Conservation (phyloP, 2,329 filamentous ascomycete species). For the Monilinia vaccinii-corymbosi region DNA sequence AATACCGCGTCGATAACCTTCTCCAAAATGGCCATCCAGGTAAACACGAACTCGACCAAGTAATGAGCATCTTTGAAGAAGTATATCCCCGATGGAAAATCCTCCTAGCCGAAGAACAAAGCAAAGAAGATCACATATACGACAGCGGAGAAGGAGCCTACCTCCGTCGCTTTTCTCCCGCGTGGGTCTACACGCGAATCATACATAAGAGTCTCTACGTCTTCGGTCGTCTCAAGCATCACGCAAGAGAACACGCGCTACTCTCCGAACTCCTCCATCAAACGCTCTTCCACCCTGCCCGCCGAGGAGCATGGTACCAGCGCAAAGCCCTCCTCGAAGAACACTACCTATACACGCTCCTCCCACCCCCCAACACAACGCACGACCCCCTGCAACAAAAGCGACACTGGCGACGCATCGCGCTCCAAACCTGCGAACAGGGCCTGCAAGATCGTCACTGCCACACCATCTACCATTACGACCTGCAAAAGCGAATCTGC, state of each 20-base stretch:
- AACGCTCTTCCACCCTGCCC: conserved; percentile 72
- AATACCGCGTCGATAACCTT: conserved; percentile 72
- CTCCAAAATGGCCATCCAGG: conserved; percentile 68
- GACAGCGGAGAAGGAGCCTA: conserved; percentile 82
- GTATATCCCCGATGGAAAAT: conserved; percentile 74
- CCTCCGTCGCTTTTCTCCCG: conserved; percentile 78
- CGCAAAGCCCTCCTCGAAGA: conserved; percentile 91
- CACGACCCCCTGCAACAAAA: conserved; percentile 51
- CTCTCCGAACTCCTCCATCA: conserved; percentile 70
- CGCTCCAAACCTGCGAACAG: conserved; percentile 71
- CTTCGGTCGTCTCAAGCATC: conserved; percentile 72
- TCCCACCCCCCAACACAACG: conserved; percentile 17
- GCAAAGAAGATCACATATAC: conserved; percentile 68
- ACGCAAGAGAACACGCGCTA: conserved; percentile 66
- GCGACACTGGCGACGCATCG: conserved; percentile 72
- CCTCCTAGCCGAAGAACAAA: conserved; percentile 63
- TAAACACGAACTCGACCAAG: conserved; percentile 53
- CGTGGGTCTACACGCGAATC: conserved; percentile 88
- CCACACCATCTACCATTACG: conserved; percentile 88
- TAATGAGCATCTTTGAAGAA: conserved; percentile 63
- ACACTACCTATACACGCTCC: conserved; percentile 72
- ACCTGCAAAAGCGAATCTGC: conserved; percentile 84
- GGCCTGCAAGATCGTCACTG: conserved; percentile 83
- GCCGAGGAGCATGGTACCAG: conserved; percentile 90
- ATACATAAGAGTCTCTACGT: conserved; percentile 78